Percentiles rank a stretch among this genome's conserved stretches.
phyloP scores from a whole-genome alignment of 139 green algal genomes.

The Volvox reticuliferus region DNA sequence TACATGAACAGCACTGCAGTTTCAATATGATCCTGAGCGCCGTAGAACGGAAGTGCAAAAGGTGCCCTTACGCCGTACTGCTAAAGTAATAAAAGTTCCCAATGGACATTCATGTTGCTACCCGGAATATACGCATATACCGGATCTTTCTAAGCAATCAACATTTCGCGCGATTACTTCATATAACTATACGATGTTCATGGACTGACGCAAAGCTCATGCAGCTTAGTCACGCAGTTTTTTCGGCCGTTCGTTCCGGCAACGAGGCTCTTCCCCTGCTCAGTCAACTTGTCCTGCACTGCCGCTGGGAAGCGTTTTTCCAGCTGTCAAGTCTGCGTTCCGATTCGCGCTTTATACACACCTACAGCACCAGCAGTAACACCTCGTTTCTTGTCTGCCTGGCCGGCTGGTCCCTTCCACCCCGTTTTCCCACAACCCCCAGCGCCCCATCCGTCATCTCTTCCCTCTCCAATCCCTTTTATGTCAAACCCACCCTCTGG shows the following conservation, averaged over 20 bases:
- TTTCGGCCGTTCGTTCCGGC: background rate
- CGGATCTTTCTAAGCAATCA: no score
- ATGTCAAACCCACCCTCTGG: background rate
- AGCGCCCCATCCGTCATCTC: background rate
- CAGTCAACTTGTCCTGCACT: background rate
- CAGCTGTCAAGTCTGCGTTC: background rate
- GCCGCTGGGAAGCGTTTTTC: background rate
- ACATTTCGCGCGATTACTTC: no score
- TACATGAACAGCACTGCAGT: no score
- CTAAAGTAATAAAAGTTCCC: no score
- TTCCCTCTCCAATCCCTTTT: background rate
- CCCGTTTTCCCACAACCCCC: background rate
- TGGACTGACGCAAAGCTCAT: background rate
- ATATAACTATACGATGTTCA: no score
- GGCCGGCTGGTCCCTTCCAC: background rate
- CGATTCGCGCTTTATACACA: background rate
- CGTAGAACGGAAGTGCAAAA: no score
- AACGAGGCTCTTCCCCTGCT: background rate
- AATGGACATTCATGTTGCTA: no score
- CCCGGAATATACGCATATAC: no score
- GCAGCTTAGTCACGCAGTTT: background rate
- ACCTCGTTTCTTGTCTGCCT: background rate
- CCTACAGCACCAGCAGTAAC: background rate
- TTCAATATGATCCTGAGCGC: no score
- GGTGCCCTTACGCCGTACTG: no score